phyloP scores from a whole-genome alignment of 345 rosid species.

The Populus deltoides region DNA sequence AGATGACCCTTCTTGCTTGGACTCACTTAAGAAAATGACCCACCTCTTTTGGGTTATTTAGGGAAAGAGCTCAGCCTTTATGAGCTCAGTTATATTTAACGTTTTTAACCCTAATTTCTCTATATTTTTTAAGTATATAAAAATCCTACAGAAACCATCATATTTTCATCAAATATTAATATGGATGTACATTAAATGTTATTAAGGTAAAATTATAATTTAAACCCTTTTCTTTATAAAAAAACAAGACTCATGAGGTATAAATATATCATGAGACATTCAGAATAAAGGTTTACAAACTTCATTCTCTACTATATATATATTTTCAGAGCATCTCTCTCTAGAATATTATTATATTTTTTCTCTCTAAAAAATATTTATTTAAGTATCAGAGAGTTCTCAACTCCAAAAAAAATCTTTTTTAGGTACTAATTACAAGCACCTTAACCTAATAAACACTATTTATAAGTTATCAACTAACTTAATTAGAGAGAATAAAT shows the following conservation, averaged over 20 bases:
- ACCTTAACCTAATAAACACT: fast-evolving
- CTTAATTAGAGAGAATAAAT: fast-evolving
- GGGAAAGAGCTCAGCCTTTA: fast-evolving
- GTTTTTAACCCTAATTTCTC: fast-evolving
- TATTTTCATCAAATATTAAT: too few relatives aligned
- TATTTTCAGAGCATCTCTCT: too few relatives aligned
- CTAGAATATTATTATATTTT: too few relatives aligned
- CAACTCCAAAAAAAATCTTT: fast-evolving
- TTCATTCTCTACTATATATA: too few relatives aligned
- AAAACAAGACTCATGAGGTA: fast-evolving
- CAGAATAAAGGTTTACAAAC: too few relatives aligned
- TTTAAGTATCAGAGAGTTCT: fast-evolving
- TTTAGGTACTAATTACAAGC: fast-evolving
- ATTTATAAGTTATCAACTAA: fast-evolving
- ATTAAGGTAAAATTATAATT: too few relatives aligned
- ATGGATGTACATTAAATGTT: fast-evolving
- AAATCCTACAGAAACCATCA: fast-evolving
- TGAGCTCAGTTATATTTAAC: fast-evolving
- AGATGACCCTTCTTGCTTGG: fast-evolving
- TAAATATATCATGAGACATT: too few relatives aligned
- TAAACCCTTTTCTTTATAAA: too few relatives aligned
- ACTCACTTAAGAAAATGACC: fast-evolving
- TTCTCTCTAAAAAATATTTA: too few relatives aligned
- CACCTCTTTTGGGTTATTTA: fast-evolving
- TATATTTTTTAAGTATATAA: too few relatives aligned